phyloP scores from a whole-genome alignment of 257 asterid species.

The Verbena officinalis region DNA sequence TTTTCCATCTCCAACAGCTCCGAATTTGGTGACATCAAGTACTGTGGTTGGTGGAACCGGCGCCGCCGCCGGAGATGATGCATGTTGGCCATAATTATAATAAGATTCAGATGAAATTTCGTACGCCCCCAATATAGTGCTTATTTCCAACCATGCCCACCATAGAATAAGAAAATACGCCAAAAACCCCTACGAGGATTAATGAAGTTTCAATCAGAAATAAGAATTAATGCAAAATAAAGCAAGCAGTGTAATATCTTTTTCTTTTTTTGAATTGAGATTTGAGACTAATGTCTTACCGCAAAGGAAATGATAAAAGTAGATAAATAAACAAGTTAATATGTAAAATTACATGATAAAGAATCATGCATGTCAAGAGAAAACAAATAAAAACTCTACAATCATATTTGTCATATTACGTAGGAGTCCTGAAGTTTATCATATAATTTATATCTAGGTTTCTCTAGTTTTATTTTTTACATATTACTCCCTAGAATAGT shows the following conservation, averaged over 20 bases:
- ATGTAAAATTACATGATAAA: no score
- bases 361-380: no score
- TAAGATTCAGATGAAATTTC: no score
- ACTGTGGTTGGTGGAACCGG: background rate
- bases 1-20: constrained; percentile 34
- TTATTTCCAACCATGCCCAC: background rate
- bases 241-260: background rate
- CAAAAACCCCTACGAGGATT: constrained; percentile 14
- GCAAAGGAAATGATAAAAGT: background rate
- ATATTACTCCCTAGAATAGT: no score
- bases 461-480: no score
- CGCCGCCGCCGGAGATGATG: background rate
- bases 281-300: background rate
- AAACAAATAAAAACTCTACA: no score
- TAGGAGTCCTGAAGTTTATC: no score
- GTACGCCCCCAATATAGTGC: background rate
- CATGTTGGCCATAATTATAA: background rate
- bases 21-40: constrained; percentile 23
- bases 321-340: no score
- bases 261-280: background rate
- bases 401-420: no score
- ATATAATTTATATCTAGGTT: no score
- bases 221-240: background rate
- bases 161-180: background rate
- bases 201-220: background rate